Percentiles rank a stretch among this genome's conserved stretches.
phyloP scores from a whole-genome alignment of 192 early-diverging fungal genomes.

The Rhizophagus prolifer region DNA sequence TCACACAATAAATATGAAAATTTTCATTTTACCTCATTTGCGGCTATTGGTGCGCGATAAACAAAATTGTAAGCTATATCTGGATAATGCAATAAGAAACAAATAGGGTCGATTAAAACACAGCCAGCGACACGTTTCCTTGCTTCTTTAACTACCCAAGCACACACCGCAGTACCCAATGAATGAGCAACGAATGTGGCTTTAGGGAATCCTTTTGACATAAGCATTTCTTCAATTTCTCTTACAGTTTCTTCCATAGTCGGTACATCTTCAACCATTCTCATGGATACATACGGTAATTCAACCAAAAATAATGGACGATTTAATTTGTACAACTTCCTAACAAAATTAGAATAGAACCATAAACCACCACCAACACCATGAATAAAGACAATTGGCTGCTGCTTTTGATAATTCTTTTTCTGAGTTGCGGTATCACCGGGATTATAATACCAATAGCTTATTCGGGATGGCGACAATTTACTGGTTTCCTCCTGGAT shows the following conservation, averaged over 20 bases:
- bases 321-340: slow-evolving; percentile 41
- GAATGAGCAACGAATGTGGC: slow-evolving; percentile 69
- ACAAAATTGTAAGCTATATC: slow-evolving; percentile 65
- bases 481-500: slow-evolving; percentile 4
- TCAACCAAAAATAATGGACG: slow-evolving; percentile 55
- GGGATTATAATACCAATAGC: slow-evolving; percentile 45
- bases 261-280: slow-evolving; percentile 55
- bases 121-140: slow-evolving; percentile 50
- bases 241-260: slow-evolving; percentile 52
- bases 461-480: slow-evolving; percentile 20
- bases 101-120: slow-evolving; percentile 67
- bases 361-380: slow-evolving; percentile 68
- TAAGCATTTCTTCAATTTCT: slow-evolving; percentile 58
- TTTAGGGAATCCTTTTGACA: slow-evolving; percentile 45
- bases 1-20: neutral
- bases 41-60: slow-evolving; percentile 40
- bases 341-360: slow-evolving; percentile 54
- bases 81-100: slow-evolving; percentile 61
- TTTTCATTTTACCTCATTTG: slow-evolving; percentile 33
- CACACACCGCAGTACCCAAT: slow-evolving; percentile 59
- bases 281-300: slow-evolving; percentile 67
- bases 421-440: neutral
- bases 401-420: slow-evolving; percentile 34
- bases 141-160: slow-evolving; percentile 57
- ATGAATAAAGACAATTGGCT: slow-evolving; percentile 67